A percentile compares a stretch with the other conserved stretches of the same genome.
These are phyloP conservation scores for Harrya chromipes DNA, from an alignment of 768 basidiomycete genomes.

Conservation along the genomic window DNA sequence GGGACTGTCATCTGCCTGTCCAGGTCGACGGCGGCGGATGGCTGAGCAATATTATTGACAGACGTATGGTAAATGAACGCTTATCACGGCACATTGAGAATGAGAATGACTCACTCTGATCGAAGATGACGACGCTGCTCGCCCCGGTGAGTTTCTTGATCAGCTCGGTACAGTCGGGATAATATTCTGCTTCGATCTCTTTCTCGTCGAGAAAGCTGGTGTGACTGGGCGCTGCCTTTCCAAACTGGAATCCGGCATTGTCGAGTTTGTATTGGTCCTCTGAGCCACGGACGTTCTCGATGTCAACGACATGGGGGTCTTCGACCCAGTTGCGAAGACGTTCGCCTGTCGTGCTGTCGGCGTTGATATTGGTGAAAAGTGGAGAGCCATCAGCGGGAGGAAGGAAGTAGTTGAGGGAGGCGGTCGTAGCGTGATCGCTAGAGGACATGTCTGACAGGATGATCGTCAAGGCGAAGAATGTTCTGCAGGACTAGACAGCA, in stretches of 20 bases:
- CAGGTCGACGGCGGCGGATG: slow-evolving; percentile 41
- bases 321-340: slow-evolving; percentile 22
- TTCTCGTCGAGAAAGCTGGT: slow-evolving; percentile 33
- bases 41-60: slow-evolving; percentile 27
- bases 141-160: slow-evolving; percentile 40
- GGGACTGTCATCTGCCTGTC: slow-evolving; percentile 34
- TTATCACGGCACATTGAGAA: too few species aligned
- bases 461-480: too few species aligned
- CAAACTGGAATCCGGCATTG: slow-evolving; percentile 36
- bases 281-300: slow-evolving; percentile 35
- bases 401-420: slow-evolving; percentile 16
- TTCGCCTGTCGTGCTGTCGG: slow-evolving; percentile 13
- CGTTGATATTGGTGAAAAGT: slow-evolving; percentile 15
- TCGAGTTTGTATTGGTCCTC: slow-evolving; percentile 33
- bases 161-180: slow-evolving; percentile 36
- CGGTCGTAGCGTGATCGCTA: slow-evolving; percentile 15
- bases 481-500: too few species aligned
- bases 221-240: slow-evolving; percentile 21
- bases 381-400: slow-evolving; percentile 20
- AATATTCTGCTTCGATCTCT: slow-evolving; percentile 38
- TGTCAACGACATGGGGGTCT: slow-evolving; percentile 11
- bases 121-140: slow-evolving; percentile 38
- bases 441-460: slow-evolving; percentile 8
- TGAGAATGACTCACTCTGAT: slow-evolving; percentile 32
- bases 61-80: too few species aligned